These are phyloP conservation scores for Gymnopus androsaceus DNA, from an alignment of 1,284 basidiomycete genomes.

Conservation along the genomic window DNA sequence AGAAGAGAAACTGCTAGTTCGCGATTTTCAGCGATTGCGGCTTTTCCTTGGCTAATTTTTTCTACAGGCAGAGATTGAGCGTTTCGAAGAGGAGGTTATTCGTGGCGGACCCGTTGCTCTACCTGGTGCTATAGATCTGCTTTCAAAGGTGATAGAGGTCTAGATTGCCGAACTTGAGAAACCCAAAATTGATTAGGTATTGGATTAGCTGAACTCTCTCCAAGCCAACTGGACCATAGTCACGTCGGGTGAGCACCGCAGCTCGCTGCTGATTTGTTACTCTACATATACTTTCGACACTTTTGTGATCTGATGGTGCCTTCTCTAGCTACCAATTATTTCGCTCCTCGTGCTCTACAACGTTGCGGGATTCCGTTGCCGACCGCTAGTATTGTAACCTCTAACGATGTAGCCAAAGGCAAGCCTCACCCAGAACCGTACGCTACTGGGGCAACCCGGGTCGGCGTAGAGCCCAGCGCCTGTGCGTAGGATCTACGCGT, in stretches of 20 bases:
- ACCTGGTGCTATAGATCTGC: conserved; percentile 52
- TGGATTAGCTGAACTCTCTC: conserved; percentile 14
- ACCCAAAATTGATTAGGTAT: too few species aligned
- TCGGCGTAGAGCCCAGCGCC: conserved; percentile 64
- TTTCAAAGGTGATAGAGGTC: conserved; percentile 44
- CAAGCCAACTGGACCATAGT: conserved; percentile 69
- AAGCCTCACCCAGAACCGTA: conserved; percentile 87
- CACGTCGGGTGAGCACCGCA: conserved; percentile 64
- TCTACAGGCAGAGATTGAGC: conserved; percentile 55
- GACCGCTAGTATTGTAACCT: conserved; percentile 62
- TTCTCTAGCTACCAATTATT: conserved; percentile 62
- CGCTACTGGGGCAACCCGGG: conserved; percentile 61
- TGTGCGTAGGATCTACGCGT: conserved; percentile 43
- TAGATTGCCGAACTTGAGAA: too few species aligned
- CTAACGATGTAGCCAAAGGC: conserved; percentile 71
- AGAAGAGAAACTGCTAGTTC: conserved; percentile 55
- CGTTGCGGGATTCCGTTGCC: conserved; percentile 61
- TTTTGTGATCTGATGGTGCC: background rate
- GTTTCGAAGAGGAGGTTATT: conserved; percentile 68
- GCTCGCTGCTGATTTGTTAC: too few species aligned
- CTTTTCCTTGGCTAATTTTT: background rate
- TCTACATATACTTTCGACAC: conserved; percentile 5
- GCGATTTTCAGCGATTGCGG: conserved; percentile 9
- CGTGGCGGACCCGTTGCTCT: conserved; percentile 58
- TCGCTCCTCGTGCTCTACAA: conserved; percentile 63